Conservation (phyloP, 441 rosid genomes). For the Jatropha multifida region DNA sequence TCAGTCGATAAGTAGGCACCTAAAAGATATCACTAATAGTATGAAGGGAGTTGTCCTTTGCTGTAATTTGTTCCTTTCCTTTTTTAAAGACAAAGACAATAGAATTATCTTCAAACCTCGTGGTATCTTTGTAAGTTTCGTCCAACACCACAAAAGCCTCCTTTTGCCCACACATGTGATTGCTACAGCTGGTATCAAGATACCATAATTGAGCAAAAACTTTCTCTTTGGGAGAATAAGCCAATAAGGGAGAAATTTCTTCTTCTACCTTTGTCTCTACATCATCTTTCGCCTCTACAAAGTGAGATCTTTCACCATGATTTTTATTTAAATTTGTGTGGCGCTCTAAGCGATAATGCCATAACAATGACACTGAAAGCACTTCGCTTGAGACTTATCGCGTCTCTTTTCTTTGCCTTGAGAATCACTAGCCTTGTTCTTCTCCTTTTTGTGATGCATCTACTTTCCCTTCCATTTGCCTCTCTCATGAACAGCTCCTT, state of each 20-base stretch:
- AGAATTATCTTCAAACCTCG: not conserved
- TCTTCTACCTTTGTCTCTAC: not conserved
- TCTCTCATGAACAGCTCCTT: too few species aligned
- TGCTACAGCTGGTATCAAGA: not conserved
- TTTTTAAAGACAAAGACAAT: not conserved
- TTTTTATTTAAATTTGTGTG: not conserved
- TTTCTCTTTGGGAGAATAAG: not conserved
- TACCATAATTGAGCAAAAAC: not conserved
- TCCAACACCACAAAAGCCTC: not conserved
- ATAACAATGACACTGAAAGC: not conserved
- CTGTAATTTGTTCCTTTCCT: not conserved
- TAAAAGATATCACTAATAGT: too few species aligned
- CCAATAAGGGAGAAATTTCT: not conserved
- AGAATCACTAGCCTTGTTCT: too few species aligned
- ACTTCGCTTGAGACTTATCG: not conserved
- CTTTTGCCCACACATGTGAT: not conserved
- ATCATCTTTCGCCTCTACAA: not conserved
- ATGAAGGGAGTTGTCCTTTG: not conserved
- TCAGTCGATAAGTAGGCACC: too few species aligned
- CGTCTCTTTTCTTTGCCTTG: too few species aligned
- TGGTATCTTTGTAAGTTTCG: not conserved
- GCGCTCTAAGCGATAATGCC: not conserved
- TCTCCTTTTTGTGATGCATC: too few species aligned
- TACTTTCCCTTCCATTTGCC: too few species aligned
- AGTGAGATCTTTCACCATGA: not conserved